Evolutionary conservation across 2,329 filamentous ascomycete species (phyloP), one percentile per base, ranked within the genome.

Genomic region (Trichoderma hamatum): DNA sequence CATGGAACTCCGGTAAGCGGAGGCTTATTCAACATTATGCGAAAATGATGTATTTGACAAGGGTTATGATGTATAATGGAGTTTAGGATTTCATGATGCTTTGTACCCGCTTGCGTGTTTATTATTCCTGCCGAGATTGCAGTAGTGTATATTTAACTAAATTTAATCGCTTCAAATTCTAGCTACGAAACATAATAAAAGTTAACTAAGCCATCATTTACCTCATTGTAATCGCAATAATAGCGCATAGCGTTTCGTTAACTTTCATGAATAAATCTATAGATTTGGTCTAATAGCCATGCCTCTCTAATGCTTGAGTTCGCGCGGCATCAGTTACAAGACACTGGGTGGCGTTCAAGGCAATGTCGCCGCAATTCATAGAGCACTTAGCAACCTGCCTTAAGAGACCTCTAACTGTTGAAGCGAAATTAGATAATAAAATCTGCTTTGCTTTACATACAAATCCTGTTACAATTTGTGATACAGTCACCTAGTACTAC

Each of bases 1-100:
- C 14, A 68, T 64, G 32, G 61, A 32, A 39, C 32, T 52, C 21
- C 60, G 21, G 61, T 64, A 64, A 24, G 39, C 6, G 10, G 43
- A 26, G 11, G 19, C 2, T 26, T 28, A 11, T 2, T 32, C 21
- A 34, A 34, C 26, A 32, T 55, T 19, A 24, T n/a, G n/a, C n/a
- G n/a, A 52, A 49, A 6, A 32, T 24, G 54, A 54, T 1, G 14
- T 28, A 7, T 16, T 13, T 28, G 24, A 54, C 30, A 54, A 10
- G 51, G 14, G 1, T 10, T 52, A 54, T 54, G 21, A 54, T 16
- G 24, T 26, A 24, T 24, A 49, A 49, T 9, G 46, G 46, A 49
- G n/a, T 49, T 49, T 21, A 9, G 46, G 46, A n/a, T 7, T 49
- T 49, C 1, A 24, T 13, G 11, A 13, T 49, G 46, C 11, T 49